Base-by-base conservation (phyloP, 768 basidiomycete genomes). In the Lentinula aciculospora region DNA sequence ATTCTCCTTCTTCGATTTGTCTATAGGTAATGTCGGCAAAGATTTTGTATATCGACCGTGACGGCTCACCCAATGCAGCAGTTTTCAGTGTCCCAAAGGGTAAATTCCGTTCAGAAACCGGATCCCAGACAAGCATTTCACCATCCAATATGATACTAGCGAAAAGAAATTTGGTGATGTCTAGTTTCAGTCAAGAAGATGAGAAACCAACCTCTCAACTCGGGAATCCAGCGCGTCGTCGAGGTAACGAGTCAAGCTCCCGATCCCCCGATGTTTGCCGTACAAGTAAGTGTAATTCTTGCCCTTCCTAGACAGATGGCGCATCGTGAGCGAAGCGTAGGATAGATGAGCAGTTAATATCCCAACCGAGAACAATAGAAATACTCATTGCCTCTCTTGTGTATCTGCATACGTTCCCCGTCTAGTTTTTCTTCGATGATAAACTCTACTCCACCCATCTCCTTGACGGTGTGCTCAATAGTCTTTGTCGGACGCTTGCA, bases 121-220 rank as follows among this genome's bases (percentile, higher is more conserved):
- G 96, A 70, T 98, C 97, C 90, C 91, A 98, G 2, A 98, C 96
- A 31, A 99, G 75, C 96, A 99, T 98, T 69, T 99, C 97, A 0
- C 97, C 97, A 63, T 99, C 97, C 13, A 99, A 71, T 47, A 98
- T 92, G 63, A 96, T 88, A 50, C 96, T 98, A 58, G 3, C 23
- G 32, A 53, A 32, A 32, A 27, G 59, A 58, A 31, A 55, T 49
- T 51, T 59, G 25, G 25, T 31, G 12, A 12, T 29, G 46, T 5
- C 13, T 7, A 34, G 13, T 15, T 13, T 47, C 17, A 8, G 21
- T 23, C 8, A 8, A 47, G n/a, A 29, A 1, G 28, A 28, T 8
- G 3, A 13, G 0, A 17, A 12, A 67, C 92, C 63, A 61, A 97
- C 96, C 94, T 89, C 3, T 88, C 83, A 3, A 98, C 80, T 3